phyloP scores from a whole-genome alignment of 169 alveolate genomes.

The Cryptosporidium ubiquitum region DNA sequence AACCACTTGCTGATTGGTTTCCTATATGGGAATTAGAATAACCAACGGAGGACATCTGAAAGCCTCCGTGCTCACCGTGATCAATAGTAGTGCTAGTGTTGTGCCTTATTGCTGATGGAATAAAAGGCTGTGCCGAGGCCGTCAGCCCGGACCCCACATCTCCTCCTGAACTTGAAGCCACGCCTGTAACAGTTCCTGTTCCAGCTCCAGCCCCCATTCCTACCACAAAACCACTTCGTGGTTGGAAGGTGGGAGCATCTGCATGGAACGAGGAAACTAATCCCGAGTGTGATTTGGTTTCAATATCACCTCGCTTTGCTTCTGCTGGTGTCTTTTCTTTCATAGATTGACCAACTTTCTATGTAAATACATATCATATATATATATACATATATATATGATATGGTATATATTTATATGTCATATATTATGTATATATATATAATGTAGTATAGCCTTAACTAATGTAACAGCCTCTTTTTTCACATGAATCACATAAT shows the following conservation, averaged over 20 bases:
- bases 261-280: slow-evolving; percentile 67
- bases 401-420: too few species aligned
- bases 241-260: slow-evolving; percentile 73
- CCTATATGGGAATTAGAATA: background rate
- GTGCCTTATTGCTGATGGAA: slow-evolving; percentile 62
- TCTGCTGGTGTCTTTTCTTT: slow-evolving; percentile 56
- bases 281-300: slow-evolving; percentile 28
- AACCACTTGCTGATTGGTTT: background rate
- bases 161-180: background rate
- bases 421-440: background rate
- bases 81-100: slow-evolving; percentile 13
- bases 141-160: slow-evolving; percentile 39
- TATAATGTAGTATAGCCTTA: background rate
- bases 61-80: slow-evolving; percentile 12
- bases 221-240: slow-evolving; percentile 31
- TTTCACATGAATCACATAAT: background rate
- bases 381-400: background rate
- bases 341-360: slow-evolving; percentile 32
- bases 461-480: background rate
- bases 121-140: slow-evolving; percentile 72
- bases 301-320: slow-evolving; percentile 35
- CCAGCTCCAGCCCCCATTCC: slow-evolving; percentile 2
- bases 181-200: background rate
- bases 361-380: background rate
- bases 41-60: background rate